A percentile compares a stretch with the other conserved stretches of the same genome.
phyloP scores from a whole-genome alignment of 176 grass and related monocot species.

The Tillandsia fasciculata region DNA sequence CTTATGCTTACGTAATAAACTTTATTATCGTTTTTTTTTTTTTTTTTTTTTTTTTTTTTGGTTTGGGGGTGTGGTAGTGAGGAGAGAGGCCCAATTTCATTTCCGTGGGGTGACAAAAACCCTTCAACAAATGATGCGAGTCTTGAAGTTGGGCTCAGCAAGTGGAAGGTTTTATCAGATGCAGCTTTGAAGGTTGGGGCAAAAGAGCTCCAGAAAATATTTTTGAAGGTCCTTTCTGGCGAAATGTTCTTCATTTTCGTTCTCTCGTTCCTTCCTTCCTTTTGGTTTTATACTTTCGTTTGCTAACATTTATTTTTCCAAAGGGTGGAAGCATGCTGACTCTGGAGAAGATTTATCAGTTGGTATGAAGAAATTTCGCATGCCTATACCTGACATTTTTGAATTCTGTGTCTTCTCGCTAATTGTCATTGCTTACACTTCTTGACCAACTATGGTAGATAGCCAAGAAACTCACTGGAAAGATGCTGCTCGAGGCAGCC shows the following conservation, averaged over 20 bases:
- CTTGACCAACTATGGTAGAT: slow-evolving; percentile 47
- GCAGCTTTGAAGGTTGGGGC: slow-evolving; percentile 57
- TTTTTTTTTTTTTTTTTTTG: background rate
- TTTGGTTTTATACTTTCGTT: slow-evolving; percentile 15
- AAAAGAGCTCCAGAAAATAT: slow-evolving; percentile 57
- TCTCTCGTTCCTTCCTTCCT: slow-evolving; percentile 1
- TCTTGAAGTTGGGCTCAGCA: slow-evolving; percentile 56
- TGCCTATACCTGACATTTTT: background rate
- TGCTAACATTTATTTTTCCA: slow-evolving; percentile 17
- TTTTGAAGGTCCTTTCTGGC: slow-evolving; percentile 56
- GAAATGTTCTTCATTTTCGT: background rate
- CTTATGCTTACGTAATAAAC: background rate
- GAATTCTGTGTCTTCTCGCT: slow-evolving; percentile 9
- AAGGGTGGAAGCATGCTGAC: slow-evolving; percentile 85
- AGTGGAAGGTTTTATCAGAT: slow-evolving; percentile 56
- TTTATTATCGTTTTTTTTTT: background rate
- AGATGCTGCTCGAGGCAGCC: slow-evolving; percentile 60
- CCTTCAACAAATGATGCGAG: slow-evolving; percentile 37
- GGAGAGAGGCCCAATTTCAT: slow-evolving; percentile 29
- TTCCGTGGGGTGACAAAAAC: slow-evolving; percentile 48
- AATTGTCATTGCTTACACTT: slow-evolving; percentile 18
- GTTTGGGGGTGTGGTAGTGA: slow-evolving; percentile 10
- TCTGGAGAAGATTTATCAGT: slow-evolving; percentile 58
- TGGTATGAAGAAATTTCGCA: slow-evolving; percentile 39
- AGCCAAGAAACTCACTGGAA: slow-evolving; percentile 77